Percentiles rank a stretch among this genome's conserved stretches.
These are phyloP conservation scores for Prunus mongolica DNA, from an alignment of 306 rosid genomes.

Conservation along the genomic window DNA sequence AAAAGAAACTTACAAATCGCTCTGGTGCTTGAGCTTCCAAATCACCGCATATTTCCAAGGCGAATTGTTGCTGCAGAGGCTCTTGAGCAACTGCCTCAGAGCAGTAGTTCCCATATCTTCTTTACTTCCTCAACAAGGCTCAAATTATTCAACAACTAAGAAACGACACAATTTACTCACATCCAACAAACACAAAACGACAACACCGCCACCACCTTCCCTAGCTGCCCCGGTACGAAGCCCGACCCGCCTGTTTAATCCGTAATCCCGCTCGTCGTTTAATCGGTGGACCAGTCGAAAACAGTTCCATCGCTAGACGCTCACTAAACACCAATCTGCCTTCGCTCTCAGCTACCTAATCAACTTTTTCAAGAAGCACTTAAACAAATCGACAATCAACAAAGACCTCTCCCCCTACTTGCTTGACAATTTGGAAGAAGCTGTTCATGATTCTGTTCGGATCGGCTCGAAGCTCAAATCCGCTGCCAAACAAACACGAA, in stretches of 20 bases:
- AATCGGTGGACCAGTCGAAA: constrained; percentile 64
- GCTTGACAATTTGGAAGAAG: constrained; percentile 24
- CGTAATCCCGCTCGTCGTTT: constrained; percentile 71
- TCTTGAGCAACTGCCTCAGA: constrained; percentile 51
- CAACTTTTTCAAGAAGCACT: constrained; percentile 9
- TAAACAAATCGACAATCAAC: constrained; percentile 20
- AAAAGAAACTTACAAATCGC: constrained; percentile 27
- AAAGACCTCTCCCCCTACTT: background rate
- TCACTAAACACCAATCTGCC: background rate
- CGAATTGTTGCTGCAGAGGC: constrained; percentile 56
- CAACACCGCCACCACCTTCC: background rate
- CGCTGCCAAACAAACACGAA: background rate
- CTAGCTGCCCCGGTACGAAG: constrained; percentile 94
- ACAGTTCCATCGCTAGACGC: constrained; percentile 47
- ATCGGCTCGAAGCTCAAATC: background rate
- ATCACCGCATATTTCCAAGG: constrained; percentile 84
- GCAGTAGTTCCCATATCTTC: constrained; percentile 54
- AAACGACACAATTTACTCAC: constrained; percentile 21
- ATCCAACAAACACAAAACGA: constrained; percentile 1
- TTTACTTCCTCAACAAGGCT: constrained; percentile 2
- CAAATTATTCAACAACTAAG: constrained; percentile 15
- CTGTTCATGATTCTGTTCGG: constrained; percentile 12
- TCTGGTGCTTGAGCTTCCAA: constrained; percentile 75
- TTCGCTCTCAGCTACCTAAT: background rate
- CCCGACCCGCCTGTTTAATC: constrained; percentile 85